These are phyloP conservation scores for Penicillium sp. DNA, from an alignment of 2,329 filamentous ascomycete genomes.

Conservation along the genomic window DNA sequence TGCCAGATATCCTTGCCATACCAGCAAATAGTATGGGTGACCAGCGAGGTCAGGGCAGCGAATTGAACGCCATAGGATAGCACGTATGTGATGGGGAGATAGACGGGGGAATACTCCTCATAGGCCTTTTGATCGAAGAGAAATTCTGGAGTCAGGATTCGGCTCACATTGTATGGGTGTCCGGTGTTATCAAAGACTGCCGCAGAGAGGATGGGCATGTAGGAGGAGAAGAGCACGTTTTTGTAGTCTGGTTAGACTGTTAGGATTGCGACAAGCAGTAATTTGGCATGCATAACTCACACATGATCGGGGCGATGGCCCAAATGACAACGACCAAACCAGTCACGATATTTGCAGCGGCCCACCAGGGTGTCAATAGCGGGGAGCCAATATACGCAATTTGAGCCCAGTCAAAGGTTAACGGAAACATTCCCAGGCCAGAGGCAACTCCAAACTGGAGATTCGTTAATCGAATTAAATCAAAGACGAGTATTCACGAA, in stretches of 20 bases:
- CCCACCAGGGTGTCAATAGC: conserved; percentile 83
- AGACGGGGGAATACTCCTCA: conserved; percentile 79
- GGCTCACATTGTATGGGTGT: conserved; percentile 77
- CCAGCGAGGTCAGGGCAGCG: conserved; percentile 75
- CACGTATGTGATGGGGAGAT: conserved; percentile 84
- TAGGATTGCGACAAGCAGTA: too few relatives aligned
- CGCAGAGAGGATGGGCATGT: conserved; percentile 83
- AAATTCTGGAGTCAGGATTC: conserved; percentile 76
- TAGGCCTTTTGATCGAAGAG: conserved; percentile 79
- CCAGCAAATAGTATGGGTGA: conserved; percentile 83
- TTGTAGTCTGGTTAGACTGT: conserved; percentile 62
- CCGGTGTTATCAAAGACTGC: conserved; percentile 86
- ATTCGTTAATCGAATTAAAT: conserved; percentile 4
- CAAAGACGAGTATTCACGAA: too few relatives aligned
- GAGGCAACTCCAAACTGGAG: conserved; percentile 77
- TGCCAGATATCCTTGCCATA: conserved; percentile 81
- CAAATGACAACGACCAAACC: conserved; percentile 83
- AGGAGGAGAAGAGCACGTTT: conserved; percentile 79
- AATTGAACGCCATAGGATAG: conserved; percentile 87
- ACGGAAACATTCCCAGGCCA: conserved; percentile 78
- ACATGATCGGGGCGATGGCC: conserved; percentile 77
- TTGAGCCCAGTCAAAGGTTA: conserved; percentile 92
- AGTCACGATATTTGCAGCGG: conserved; percentile 80
- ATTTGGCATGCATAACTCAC: conserved; percentile 41
- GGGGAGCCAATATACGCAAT: conserved; percentile 86